These are phyloP conservation scores for Areca catechu DNA, from an alignment of 176 grass and related monocot species.

Conservation along the genomic window DNA sequence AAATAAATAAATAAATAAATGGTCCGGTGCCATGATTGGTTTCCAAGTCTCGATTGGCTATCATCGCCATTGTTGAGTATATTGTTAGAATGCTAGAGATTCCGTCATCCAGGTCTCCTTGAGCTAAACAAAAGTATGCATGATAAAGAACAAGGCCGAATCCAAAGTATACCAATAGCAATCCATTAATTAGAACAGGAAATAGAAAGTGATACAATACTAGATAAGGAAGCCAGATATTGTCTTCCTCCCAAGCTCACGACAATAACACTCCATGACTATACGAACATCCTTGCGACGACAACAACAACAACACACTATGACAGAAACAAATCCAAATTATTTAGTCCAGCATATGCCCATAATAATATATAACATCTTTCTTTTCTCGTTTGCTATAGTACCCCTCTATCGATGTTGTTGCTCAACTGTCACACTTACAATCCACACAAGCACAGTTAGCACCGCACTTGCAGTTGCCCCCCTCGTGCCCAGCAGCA, in stretches of 20 bases:
- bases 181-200: background rate
- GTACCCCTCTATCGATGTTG: background rate
- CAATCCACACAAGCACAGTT: conserved; percentile 11
- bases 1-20: too few species aligned
- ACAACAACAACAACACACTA: background rate
- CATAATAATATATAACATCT: background rate
- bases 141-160: too few species aligned
- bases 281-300: background rate
- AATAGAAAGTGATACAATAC: background rate
- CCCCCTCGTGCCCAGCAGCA: background rate
- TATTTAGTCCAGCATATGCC: background rate
- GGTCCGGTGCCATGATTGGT: too few species aligned
- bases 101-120: too few species aligned
- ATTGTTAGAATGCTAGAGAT: too few species aligned
- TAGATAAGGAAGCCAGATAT: too few species aligned
- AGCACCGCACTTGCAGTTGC: conserved; percentile 16
- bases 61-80: too few species aligned
- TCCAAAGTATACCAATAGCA: background rate
- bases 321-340: background rate
- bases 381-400: background rate
- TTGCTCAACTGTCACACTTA: conserved; percentile 1
- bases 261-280: background rate
- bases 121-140: too few species aligned
- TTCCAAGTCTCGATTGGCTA: too few species aligned
- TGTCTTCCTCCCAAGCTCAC: background rate